phyloP scores from a whole-genome alignment of 2,329 filamentous ascomycete species.

The Harringtonia lauricola region DNA sequence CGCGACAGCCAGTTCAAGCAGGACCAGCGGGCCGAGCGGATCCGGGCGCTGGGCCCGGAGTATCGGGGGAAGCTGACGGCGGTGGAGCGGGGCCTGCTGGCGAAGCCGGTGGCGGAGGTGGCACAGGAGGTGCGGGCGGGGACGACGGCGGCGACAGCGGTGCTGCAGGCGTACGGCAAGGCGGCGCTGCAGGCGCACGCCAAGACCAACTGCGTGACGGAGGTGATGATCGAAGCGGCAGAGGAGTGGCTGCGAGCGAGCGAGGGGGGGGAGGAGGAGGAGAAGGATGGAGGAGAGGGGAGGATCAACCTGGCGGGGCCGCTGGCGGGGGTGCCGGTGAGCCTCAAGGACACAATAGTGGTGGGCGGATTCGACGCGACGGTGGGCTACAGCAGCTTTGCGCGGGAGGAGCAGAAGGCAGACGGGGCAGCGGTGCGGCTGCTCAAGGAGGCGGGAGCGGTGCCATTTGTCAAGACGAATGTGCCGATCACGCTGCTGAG shows the following conservation, averaged over 20 bases:
- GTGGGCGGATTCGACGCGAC: constrained; percentile 75
- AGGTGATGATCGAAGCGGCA: constrained; percentile 69
- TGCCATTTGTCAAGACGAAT: constrained; percentile 91
- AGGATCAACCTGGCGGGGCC: constrained; percentile 66
- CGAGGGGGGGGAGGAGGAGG: neutral
- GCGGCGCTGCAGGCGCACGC: constrained; percentile 70
- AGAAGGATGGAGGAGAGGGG: constrained; percentile 21
- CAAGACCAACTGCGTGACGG: constrained; percentile 75
- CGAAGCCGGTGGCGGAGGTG: constrained; percentile 64
- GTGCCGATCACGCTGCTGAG: constrained; percentile 76
- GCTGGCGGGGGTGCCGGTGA: constrained; percentile 77
- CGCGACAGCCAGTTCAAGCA: constrained; percentile 63
- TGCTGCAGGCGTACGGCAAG: constrained; percentile 81
- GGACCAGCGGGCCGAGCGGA: constrained; percentile 57
- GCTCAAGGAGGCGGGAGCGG: constrained; percentile 76
- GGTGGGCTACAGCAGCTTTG: constrained; percentile 68
- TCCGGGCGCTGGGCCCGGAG: constrained; percentile 47
- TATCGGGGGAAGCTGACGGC: constrained; percentile 58
- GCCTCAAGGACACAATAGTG: constrained; percentile 69
- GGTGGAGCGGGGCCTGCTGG: constrained; percentile 55
- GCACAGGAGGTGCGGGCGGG: constrained; percentile 69
- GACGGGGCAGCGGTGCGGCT: constrained; percentile 68
- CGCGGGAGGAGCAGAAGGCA: constrained; percentile 47
- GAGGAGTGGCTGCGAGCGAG: constrained; percentile 53
- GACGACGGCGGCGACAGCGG: constrained; percentile 51